Percentiles rank a stretch among this genome's conserved stretches.
Conservation (phyloP, 441 rosid species). For the Populus hybrid region DNA sequence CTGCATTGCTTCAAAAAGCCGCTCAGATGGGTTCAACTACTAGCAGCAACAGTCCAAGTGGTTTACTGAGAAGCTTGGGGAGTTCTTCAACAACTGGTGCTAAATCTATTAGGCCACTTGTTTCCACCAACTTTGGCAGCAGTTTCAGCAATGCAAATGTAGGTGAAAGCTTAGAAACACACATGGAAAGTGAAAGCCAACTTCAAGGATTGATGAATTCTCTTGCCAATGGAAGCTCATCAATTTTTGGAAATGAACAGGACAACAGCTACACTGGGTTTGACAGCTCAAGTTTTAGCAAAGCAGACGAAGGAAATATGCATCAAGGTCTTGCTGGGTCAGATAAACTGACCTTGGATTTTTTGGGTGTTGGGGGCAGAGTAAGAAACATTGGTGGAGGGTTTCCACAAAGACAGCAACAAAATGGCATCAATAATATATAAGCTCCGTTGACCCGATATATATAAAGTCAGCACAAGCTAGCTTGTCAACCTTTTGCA, state of each 20-base stretch:
- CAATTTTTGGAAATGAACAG: slow-evolving; percentile 39
- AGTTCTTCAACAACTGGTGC: slow-evolving; percentile 24
- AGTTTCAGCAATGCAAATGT: slow-evolving; percentile 13
- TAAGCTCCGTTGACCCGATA: slow-evolving; percentile 27
- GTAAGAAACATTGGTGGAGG: slow-evolving; percentile 54
- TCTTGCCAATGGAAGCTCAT: slow-evolving; percentile 37
- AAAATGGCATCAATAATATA: slow-evolving; percentile 28
- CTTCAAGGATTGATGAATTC: slow-evolving; percentile 51
- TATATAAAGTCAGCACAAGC: slow-evolving; percentile 26
- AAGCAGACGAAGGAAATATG: slow-evolving; percentile 23
- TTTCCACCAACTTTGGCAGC: slow-evolving; percentile 26
- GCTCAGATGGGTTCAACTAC: slow-evolving; percentile 70
- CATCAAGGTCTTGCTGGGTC: slow-evolving; percentile 32
- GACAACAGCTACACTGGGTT: slow-evolving; percentile 38
- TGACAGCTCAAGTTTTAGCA: slow-evolving; percentile 6
- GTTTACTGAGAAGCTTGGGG: slow-evolving; percentile 35
- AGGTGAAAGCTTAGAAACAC: slow-evolving; percentile 16
- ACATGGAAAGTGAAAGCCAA: slow-evolving; percentile 32
- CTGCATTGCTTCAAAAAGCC: slow-evolving; percentile 78
- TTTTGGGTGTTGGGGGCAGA: slow-evolving; percentile 70
- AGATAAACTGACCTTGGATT: slow-evolving; percentile 65
- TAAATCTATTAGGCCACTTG: slow-evolving; percentile 20
- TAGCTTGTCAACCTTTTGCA: slow-evolving; percentile 26
- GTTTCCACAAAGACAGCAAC: slow-evolving; percentile 11
- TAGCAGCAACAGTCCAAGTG: slow-evolving; percentile 26